Percentiles rank a stretch among this genome's conserved stretches.
Conservation (phyloP, 129 eudicot genomes). For the Rutidosis leptorrhynchoides region DNA sequence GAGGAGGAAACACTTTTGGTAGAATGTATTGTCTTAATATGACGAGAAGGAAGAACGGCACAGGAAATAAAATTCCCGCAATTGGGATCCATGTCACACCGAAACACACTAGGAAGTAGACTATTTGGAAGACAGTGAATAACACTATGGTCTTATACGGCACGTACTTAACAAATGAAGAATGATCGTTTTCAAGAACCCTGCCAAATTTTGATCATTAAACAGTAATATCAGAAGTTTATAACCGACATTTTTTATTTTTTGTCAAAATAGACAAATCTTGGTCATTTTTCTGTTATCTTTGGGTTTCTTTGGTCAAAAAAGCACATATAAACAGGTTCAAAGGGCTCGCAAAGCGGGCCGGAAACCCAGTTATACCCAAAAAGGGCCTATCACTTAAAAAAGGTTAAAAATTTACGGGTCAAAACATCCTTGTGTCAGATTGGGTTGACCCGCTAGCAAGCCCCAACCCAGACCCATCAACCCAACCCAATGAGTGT, state of each 20-base stretch:
- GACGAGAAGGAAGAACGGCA: constrained; percentile 45
- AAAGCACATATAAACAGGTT: neutral
- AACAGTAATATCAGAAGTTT: neutral
- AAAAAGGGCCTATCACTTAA: neutral
- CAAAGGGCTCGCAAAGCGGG: too few species aligned
- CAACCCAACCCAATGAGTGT: neutral
- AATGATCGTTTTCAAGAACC: constrained; percentile 41
- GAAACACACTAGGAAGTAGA: constrained; percentile 40
- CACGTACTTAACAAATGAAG: constrained; percentile 42
- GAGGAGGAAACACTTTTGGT: constrained; percentile 41
- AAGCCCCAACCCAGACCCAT: neutral
- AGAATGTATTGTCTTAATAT: constrained; percentile 38
- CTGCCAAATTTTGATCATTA: constrained; percentile 26
- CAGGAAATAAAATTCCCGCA: constrained; percentile 53
- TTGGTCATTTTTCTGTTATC: neutral
- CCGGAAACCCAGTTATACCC: too few species aligned
- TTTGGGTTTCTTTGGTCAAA: neutral
- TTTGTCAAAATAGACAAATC: neutral
- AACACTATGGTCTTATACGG: constrained; percentile 35
- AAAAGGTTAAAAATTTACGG: neutral
- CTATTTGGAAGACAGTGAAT: constrained; percentile 46
- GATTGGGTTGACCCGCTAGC: neutral
- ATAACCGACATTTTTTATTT: neutral
- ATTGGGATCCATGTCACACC: constrained; percentile 57
- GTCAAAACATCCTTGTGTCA: neutral